Evolutionary conservation across 805 yeast genomes (phyloP).

Genomic region (Yamadazyma phyllophila): DNA sequence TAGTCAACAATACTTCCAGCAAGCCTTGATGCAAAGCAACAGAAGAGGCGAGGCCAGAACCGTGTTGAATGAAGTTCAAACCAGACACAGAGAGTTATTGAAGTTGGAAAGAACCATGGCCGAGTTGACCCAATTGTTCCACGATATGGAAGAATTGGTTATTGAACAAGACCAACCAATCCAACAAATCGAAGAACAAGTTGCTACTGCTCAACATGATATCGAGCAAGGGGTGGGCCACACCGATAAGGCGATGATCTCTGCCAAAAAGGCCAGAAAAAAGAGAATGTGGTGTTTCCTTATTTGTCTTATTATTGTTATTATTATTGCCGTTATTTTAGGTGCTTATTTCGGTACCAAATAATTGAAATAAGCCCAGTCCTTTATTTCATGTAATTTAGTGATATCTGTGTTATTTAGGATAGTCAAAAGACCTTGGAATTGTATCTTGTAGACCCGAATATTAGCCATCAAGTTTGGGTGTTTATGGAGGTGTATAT

Average conservation of each 20-base stretch:
- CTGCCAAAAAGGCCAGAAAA: constrained; percentile 86
- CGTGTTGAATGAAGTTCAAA: constrained; percentile 92
- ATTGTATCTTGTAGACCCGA: no score
- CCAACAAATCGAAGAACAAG: constrained; percentile 77
- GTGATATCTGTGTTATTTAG: not conserved
- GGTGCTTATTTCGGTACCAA: constrained; percentile 55
- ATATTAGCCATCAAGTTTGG: no score
- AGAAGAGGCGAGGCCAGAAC: constrained; percentile 94
- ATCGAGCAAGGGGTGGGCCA: constrained; percentile 94
- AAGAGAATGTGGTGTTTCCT: constrained; percentile 85
- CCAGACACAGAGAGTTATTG: constrained; percentile 91
- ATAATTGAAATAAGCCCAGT: not conserved
- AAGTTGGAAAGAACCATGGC: constrained; percentile 94
- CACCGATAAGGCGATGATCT: constrained; percentile 82
- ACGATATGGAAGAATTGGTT: constrained; percentile 94
- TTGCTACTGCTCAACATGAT: constrained; percentile 80
- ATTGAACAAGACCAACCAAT: constrained; percentile 92
- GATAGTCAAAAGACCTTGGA: not conserved
- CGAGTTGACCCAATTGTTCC: constrained; percentile 90
- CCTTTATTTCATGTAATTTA: not conserved
- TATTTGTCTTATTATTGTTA: constrained; percentile 56
- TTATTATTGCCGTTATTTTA: constrained; percentile 64
- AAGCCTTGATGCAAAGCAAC: constrained; percentile 81
- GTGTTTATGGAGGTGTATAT: no score
- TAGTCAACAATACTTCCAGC: constrained; percentile 90